Evolutionary conservation across 345 rosid genomes (phyloP).

Genomic region (Pistacia integerrima): DNA sequence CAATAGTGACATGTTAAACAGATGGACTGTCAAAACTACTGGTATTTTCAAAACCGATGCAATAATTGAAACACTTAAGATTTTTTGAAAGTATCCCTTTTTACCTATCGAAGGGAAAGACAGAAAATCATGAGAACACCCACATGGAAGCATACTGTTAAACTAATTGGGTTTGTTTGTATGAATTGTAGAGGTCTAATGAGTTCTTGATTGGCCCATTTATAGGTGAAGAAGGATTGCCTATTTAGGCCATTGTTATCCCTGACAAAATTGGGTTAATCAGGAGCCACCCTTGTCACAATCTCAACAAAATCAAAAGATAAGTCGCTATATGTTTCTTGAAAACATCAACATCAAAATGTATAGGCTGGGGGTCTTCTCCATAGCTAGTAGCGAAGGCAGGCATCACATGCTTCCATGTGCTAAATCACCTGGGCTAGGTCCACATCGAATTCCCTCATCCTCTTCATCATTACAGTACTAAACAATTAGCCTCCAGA

Average conservation of each 20-base stretch:
- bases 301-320: background rate
- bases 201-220: background rate
- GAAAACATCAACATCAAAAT: background rate
- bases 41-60: too few relatives aligned
- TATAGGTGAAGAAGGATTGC: background rate
- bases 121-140: background rate
- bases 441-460: background rate
- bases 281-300: background rate
- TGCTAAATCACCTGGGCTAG: background rate
- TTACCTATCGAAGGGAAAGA: too few relatives aligned
- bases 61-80: too few relatives aligned
- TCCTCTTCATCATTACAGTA: background rate
- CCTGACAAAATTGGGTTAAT: background rate
- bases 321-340: background rate
- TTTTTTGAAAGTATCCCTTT: too few relatives aligned
- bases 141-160: background rate
- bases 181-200: background rate
- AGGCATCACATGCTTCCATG: conserved; percentile 12
- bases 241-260: background rate
- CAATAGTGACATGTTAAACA: too few relatives aligned
- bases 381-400: background rate
- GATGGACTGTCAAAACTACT: too few relatives aligned
- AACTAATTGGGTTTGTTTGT: background rate
- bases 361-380: background rate
- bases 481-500: background rate